Percentiles rank a stretch among this genome's conserved stretches.
Conservation (phyloP, 169 alveolate genomes). For the Plasmodium cynomolgi region DNA sequence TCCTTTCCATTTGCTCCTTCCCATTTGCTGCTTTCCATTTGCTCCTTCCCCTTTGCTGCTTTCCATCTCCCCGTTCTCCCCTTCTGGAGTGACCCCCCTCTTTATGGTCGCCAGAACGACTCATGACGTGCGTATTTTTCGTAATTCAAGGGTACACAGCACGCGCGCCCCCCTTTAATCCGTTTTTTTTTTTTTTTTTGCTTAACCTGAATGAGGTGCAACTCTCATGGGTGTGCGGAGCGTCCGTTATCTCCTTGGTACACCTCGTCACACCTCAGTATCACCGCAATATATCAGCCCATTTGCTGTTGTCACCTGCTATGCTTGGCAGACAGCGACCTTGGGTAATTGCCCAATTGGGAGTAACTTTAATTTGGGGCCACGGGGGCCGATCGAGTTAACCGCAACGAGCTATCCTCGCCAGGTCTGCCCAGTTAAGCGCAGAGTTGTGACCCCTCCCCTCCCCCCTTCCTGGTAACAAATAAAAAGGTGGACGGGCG, state of each 20-base stretch:
- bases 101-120: too few relatives aligned
- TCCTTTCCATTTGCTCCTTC: too few relatives aligned
- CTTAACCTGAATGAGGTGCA: background rate
- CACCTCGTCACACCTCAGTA: too few relatives aligned
- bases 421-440: background rate
- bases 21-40: too few relatives aligned
- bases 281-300: background rate
- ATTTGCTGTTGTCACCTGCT: background rate
- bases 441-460: background rate
- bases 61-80: too few relatives aligned
- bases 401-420: background rate
- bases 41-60: too few relatives aligned
- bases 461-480: background rate
- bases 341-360: background rate
- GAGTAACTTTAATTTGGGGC: background rate
- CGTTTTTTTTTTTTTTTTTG: constrained; percentile 1
- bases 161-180: background rate
- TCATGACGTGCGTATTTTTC: too few relatives aligned
- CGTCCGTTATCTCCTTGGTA: too few relatives aligned
- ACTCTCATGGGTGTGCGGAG: background rate
- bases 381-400: background rate
- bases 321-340: background rate
- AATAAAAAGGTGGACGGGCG: background rate
- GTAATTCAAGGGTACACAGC: too few relatives aligned
- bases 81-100: too few relatives aligned